Base-by-base conservation (phyloP, 2,329 filamentous ascomycete species). In the Phyllosticta citriasiana region DNA sequence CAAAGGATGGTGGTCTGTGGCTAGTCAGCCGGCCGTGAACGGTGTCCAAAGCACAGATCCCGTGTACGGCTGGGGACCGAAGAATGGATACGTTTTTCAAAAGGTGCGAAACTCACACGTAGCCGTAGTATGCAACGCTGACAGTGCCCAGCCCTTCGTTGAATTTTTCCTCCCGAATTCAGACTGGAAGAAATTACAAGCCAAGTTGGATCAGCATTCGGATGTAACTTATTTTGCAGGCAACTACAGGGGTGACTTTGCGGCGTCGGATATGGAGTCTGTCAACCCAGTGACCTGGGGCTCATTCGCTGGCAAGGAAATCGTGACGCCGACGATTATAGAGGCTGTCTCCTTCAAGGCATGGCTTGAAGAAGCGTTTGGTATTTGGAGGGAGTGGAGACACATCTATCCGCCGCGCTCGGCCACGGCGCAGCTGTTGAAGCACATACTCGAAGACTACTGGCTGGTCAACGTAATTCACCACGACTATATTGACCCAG, bases 271-370 rank as follows among this genome's bases (percentile, higher is more conserved):
- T 54, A 75, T 86, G 0, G 84, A 89, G 64, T 74, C 78, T 68
- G 93, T 95, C 30, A 97, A 97, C 70, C 91, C 93, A 0, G 94
- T 99, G 1, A 99, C 94, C 0, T 97, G 93, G 93, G 93, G 93
- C 57, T 90, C 91, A 0, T 97, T 97, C 76, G 88, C 89, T 0
- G 91, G 91, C 52, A 97, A 97, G 76, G 93, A 97, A 74, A 97
- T 97, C 70, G 84, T 96, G 62, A 96, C 92, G 24, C 93, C 93
- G 2, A 97, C 93, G 1, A 97, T 97, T 70, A 96, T 97, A 69
- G 93, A 97, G 73, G 89, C 92, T 67, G 90, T 96, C 57, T 94
- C 89, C 72, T 97, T 97, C 80, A 82, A 86, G 64, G 91, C 92
- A 7, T 99, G 94, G 94, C 84, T 86, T 62, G 94, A 97, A 71